Conservation (phyloP, 2,329 filamentous ascomycete genomes). For the Fusarium musae region DNA sequence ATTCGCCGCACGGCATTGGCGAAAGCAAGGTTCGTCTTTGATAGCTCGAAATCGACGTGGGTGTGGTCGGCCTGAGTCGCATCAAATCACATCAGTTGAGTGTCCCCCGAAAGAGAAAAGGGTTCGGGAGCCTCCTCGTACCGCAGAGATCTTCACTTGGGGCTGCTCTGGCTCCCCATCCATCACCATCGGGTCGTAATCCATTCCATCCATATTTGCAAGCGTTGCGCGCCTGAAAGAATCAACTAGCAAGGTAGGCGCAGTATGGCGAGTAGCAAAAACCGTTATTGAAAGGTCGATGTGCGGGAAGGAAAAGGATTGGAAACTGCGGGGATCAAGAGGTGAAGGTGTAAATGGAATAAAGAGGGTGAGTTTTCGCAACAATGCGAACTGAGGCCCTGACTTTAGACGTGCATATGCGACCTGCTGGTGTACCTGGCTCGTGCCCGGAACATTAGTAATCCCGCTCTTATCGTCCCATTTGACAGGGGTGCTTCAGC, state of each 20-base stretch:
- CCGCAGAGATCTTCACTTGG: slow-evolving; percentile 69
- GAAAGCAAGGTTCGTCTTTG: slow-evolving; percentile 87
- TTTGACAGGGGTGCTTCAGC: slow-evolving; percentile 4
- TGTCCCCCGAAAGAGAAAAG: slow-evolving; percentile 4
- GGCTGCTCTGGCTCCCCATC: slow-evolving; percentile 67
- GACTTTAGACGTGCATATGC: slow-evolving; percentile 36
- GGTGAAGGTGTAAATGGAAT: slow-evolving; percentile 3
- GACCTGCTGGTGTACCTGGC: slow-evolving; percentile 28
- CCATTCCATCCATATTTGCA: slow-evolving; percentile 59
- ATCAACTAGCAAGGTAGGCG: slow-evolving; percentile 10
- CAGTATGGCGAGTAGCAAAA: neutral
- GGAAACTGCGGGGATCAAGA: neutral
- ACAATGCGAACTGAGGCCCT: slow-evolving; percentile 29
- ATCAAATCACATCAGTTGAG: slow-evolving; percentile 40
- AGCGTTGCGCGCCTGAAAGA: slow-evolving; percentile 22
- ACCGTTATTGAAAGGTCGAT: neutral
- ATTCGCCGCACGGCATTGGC: slow-evolving; percentile 92
- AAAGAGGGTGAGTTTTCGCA: slow-evolving; percentile 39
- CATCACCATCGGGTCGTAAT: slow-evolving; percentile 70
- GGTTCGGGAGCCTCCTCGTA: slow-evolving; percentile 48
- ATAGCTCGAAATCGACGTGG: slow-evolving; percentile 91
- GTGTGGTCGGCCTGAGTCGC: slow-evolving; percentile 75
- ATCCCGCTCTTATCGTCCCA: slow-evolving; percentile 47
- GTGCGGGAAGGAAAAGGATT: neutral
- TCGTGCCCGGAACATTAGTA: slow-evolving; percentile 45